Evolutionary conservation across 2,329 filamentous ascomycete genomes (phyloP), one percentile per base, ranked within the genome.

Genomic region (Fusarium sp.): DNA sequence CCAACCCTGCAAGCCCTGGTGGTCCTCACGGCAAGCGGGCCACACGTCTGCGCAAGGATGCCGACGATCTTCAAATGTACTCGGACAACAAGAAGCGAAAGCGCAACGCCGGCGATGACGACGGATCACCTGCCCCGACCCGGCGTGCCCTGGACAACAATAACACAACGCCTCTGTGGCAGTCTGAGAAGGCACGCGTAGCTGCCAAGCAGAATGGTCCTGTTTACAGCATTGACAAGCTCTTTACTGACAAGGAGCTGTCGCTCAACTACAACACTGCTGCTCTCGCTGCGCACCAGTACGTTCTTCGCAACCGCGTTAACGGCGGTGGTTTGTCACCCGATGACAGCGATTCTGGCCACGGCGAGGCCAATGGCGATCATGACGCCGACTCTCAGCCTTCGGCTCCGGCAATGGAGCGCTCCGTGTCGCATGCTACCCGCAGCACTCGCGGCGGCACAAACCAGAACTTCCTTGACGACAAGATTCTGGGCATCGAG

Each of bases 191-290:
- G 70, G 77, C 86, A 48, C 79, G 81, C 64, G 76, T 78, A 54
- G 77, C 79, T 51, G 77, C 83, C 53, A 84, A 84, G 71, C 82
- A 86, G 68, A 82, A 84, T 19, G 86, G 85, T 8, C 82, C 85
- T 0, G 76, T 87, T 2, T 89, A 88, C 72, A 89, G 84, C 71
- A 84, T 90, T 57, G 87, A 90, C 68, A 89, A 89, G 77, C 82
- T 90, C 34, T 90, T 90, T 46, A 90, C 87, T 0, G 88, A 90
- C 67, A 89, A 88, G 74, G 88, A 90, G 75, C 80, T 90, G 28
- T 81, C 84, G 5, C 82, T 90, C 78, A 85, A 85, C 26, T 89
- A 89, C 72, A 89, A 88, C 58, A 77, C 80, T 5, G 84, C 88
- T 6, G 86, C 87, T 28, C 69, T 88, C 19, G 86, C 86, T 3